Evolutionary conservation across 148 eudicot species (phyloP).

Genomic region (Heliamphora exappendiculata): DNA sequence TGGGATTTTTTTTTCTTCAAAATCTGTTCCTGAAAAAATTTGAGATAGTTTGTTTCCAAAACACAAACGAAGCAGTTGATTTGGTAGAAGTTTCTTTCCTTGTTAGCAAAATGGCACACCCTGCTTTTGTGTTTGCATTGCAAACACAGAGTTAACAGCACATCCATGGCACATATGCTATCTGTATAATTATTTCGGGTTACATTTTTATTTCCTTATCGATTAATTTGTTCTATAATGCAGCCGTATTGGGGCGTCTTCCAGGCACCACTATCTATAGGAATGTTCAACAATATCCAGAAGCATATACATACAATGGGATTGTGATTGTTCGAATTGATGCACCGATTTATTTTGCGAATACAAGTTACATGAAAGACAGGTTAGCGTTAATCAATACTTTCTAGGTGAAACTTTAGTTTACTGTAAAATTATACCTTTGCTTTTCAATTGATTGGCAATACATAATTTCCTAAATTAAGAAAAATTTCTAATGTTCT

Average conservation of each 20-base stretch:
- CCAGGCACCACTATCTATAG: constrained; percentile 95
- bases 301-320: constrained; percentile 85
- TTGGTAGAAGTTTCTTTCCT: neutral
- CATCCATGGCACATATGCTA: neutral
- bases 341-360: constrained; percentile 98
- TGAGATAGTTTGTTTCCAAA: too few species aligned
- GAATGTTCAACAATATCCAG: constrained; percentile 87
- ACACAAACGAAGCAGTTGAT: too few species aligned
- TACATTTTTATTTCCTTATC: neutral
- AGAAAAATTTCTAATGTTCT: constrained; percentile 4
- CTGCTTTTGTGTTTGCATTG: neutral
- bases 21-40: too few species aligned
- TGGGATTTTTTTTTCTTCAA: too few species aligned
- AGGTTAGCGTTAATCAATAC: constrained; percentile 46
- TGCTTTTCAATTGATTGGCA: neutral
- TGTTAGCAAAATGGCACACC: neutral
- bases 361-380: constrained; percentile 89
- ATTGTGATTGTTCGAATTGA: constrained; percentile 91
- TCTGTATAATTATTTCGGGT: neutral
- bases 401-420: neutral
- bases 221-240: constrained; percentile 18
- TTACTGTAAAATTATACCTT: neutral
- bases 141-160: neutral
- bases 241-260: constrained; percentile 96
- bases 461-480: neutral